A percentile compares a stretch with the other conserved stretches of the same genome.
Evolutionary conservation across 768 basidiomycete species (phyloP).

Genomic region (Mycena leptocephala): DNA sequence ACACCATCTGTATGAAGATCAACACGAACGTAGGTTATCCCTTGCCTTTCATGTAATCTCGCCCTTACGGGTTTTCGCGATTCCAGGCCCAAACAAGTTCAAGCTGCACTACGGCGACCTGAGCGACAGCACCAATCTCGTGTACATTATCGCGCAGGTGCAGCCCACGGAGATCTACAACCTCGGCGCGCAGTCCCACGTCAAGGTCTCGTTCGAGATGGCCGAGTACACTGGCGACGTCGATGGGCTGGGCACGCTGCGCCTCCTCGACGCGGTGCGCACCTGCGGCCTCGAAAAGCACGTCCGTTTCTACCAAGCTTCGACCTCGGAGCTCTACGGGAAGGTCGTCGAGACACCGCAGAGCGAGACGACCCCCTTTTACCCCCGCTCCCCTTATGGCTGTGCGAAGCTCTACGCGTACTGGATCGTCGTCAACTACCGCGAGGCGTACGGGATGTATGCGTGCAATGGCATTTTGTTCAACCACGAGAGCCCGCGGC

Average conservation of each 20-base stretch:
- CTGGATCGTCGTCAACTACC: slow-evolving; percentile 94
- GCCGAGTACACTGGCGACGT: slow-evolving; percentile 99
- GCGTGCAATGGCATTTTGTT: slow-evolving; percentile 98
- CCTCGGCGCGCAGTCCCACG: slow-evolving; percentile 97
- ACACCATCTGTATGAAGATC: slow-evolving; percentile 94
- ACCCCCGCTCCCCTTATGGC: slow-evolving; percentile 97
- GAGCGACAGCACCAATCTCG: slow-evolving; percentile 96
- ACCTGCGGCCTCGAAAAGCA: slow-evolving; percentile 96
- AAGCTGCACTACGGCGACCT: slow-evolving; percentile 94
- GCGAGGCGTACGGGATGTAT: slow-evolving; percentile 97
- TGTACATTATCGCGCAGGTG: slow-evolving; percentile 95
- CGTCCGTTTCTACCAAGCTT: slow-evolving; percentile 97
- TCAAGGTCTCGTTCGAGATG: slow-evolving; percentile 99
- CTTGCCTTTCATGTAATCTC: neutral
- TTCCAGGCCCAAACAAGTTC: slow-evolving; percentile 80
- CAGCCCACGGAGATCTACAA: slow-evolving; percentile 98
- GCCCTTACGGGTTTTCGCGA: slow-evolving; percentile 2
- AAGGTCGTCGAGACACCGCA: slow-evolving; percentile 97
- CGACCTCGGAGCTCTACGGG: slow-evolving; percentile 97
- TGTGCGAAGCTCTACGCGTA: slow-evolving; percentile 95
- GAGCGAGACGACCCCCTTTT: slow-evolving; percentile 97
- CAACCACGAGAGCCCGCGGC: slow-evolving; percentile 97
- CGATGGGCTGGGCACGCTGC: slow-evolving; percentile 94
- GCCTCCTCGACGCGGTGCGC: slow-evolving; percentile 95
- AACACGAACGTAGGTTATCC: slow-evolving; percentile 84